These are phyloP conservation scores for Botrytis galanthina DNA, from an alignment of 2,329 filamentous ascomycete species.

Conservation along the genomic window DNA sequence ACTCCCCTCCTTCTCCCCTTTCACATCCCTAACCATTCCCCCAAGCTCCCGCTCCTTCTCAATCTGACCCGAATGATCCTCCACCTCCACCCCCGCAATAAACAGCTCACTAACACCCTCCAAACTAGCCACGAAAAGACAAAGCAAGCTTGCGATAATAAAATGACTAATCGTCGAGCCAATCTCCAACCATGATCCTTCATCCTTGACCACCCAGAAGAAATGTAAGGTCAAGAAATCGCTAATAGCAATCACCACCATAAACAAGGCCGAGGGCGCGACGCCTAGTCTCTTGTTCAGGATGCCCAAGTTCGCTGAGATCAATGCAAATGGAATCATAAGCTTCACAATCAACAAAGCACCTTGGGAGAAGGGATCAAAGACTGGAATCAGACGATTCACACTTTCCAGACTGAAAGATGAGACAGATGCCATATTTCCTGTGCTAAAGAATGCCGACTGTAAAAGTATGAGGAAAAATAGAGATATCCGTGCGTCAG, in stretches of 20 bases:
- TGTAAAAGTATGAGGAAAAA: constrained; percentile 96
- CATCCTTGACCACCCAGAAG: constrained; percentile 96
- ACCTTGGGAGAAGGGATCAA: constrained; percentile 89
- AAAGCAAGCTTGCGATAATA: constrained; percentile 82
- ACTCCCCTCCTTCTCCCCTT: constrained; percentile 23
- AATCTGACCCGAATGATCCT: constrained; percentile 32
- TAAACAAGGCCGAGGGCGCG: constrained; percentile 85
- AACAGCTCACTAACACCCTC: constrained; percentile 84
- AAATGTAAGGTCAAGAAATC: constrained; percentile 93
- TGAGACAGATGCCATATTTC: constrained; percentile 91
- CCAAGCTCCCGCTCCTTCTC: constrained; percentile 35
- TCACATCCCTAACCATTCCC: constrained; percentile 22
- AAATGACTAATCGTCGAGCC: constrained; percentile 97
- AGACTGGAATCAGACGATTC: constrained; percentile 80
- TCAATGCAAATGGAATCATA: constrained; percentile 87
- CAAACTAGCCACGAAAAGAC: constrained; percentile 84
- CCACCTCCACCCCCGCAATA: constrained; percentile 74
- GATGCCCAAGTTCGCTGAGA: constrained; percentile 92
- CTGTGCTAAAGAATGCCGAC: constrained; percentile 94
- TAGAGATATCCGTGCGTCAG: constrained; percentile 83
- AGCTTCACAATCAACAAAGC: constrained; percentile 85
- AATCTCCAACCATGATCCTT: constrained; percentile 96
- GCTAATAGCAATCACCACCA: constrained; percentile 87
- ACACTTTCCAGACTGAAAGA: constrained; percentile 94
- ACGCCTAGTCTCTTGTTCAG: constrained; percentile 82